phyloP scores from a whole-genome alignment of 225 moss, liverwort and hornwort genomes.

The Asterella californica region DNA sequence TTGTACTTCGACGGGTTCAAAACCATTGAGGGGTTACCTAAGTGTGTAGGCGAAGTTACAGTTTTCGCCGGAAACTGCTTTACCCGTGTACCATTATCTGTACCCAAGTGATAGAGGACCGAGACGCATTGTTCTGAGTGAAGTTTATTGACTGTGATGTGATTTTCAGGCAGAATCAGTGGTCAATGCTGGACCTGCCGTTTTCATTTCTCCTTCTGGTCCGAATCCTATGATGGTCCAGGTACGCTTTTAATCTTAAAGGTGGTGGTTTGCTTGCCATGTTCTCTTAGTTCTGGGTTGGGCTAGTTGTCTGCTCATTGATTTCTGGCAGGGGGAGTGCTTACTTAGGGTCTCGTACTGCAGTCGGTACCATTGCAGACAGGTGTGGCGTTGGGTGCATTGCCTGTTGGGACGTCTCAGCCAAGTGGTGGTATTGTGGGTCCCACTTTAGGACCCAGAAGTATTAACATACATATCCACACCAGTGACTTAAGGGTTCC shows the following conservation, averaged over 20 bases:
- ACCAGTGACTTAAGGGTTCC: slow-evolving; percentile 63
- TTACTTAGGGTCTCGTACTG: slow-evolving; percentile 48
- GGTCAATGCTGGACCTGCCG: slow-evolving; percentile 88
- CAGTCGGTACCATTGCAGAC: slow-evolving; percentile 77
- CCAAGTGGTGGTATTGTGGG: slow-evolving; percentile 73
- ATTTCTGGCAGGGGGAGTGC: slow-evolving; percentile 36
- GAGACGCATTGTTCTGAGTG: neutral
- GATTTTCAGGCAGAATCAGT: slow-evolving; percentile 57
- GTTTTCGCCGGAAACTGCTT: no score
- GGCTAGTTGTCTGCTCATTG: slow-evolving; percentile 26
- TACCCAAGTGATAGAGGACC: neutral
- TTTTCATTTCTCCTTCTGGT: slow-evolving; percentile 89
- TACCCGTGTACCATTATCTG: neutral
- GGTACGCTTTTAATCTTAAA: slow-evolving; percentile 38
- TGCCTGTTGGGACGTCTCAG: slow-evolving; percentile 64
- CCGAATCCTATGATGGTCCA: slow-evolving; percentile 99
- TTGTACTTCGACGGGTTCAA: no score
- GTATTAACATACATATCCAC: slow-evolving; percentile 79
- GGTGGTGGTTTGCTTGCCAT: neutral
- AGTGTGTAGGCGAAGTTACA: no score
- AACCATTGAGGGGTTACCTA: no score
- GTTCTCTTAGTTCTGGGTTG: slow-evolving; percentile 29
- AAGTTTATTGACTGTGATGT: neutral
- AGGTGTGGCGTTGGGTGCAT: slow-evolving; percentile 59
- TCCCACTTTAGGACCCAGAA: slow-evolving; percentile 63